Base-by-base conservation (phyloP, 2,329 filamentous ascomycete species). In the Penicillium glabrum region DNA sequence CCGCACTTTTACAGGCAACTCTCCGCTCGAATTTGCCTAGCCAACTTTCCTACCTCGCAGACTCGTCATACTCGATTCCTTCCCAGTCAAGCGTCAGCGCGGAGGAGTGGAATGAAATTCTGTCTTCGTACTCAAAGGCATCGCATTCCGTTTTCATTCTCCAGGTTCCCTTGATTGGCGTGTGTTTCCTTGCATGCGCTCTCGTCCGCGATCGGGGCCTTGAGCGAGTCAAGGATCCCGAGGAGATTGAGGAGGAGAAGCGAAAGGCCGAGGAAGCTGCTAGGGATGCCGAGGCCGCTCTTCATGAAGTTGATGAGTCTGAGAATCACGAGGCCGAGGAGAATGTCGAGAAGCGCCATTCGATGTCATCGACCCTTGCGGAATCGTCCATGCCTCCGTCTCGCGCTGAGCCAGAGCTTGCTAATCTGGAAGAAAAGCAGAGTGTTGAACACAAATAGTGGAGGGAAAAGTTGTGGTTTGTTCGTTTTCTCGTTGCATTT, bases 131-230 rank as follows among this genome's bases (percentile, higher is more conserved):
- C 66, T 80, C 80, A 66, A 72, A 73, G 10, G 85, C 82, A 0
- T 85, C 80, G 23, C 75, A 77, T 29, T 77, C 79, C 0, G 83
- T 87, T 0, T 87, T 87, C 58, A 79, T 82, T 24, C 67, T 85
- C 39, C 83, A 83, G 66, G 77, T 83, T 0, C 83, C 84, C 0
- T 60, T 86, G 3, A 80, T 84, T 9, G 82, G 77, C 0, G 46
- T 79, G 0, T 84, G 81, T 58, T 72, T 86, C 11, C 45, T 82
- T 7, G 70, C 79, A 1, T 84, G 81, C 58, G 10, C 81, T 0
- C 76, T 86, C 11, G 76, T 87, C 55, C 80, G 77, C 51, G 79
- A 84, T 55, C 72, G 72, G 31, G 83, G 82, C 0, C 61, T 86
- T 48, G 71, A 72, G 43, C 65, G 71, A 45, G 67, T 65, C 1